Conservation (phyloP, 768 basidiomycete species). For the Naematelia encephala region DNA sequence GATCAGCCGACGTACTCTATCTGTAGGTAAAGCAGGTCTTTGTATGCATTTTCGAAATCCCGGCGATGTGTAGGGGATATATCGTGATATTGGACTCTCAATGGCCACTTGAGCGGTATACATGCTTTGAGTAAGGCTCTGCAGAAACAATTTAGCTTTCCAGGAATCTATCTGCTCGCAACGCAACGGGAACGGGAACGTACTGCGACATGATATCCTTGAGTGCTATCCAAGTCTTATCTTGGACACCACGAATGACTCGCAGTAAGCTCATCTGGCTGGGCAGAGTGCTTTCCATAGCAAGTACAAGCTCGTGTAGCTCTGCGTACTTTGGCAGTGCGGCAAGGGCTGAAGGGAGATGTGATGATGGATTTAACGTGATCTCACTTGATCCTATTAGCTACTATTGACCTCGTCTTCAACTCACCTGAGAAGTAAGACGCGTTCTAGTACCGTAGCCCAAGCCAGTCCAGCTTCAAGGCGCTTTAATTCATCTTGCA, state of each 20-base stretch:
- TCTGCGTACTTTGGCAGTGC: constrained; percentile 59
- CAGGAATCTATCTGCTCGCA: not conserved
- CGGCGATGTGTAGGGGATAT: constrained; percentile 58
- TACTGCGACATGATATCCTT: constrained; percentile 65
- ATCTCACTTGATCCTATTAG: constrained; percentile 50
- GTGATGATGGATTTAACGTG: constrained; percentile 53
- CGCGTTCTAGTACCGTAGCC: constrained; percentile 68
- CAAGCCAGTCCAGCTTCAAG: constrained; percentile 73
- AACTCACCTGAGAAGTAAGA: constrained; percentile 67
- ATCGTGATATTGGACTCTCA: constrained; percentile 63
- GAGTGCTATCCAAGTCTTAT: constrained; percentile 73
- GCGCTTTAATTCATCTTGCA: constrained; percentile 73
- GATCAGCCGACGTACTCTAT: constrained; percentile 59
- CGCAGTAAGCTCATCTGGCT: constrained; percentile 61
- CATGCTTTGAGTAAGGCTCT: constrained; percentile 65
- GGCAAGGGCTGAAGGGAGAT: constrained; percentile 50
- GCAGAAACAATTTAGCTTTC: constrained; percentile 2
- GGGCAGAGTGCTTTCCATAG: constrained; percentile 51
- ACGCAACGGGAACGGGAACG: constrained; percentile 37
- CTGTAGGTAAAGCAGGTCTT: constrained; percentile 73
- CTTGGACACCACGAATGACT: constrained; percentile 63
- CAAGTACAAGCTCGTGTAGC: constrained; percentile 62
- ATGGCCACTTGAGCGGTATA: constrained; percentile 83
- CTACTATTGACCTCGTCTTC: not conserved
- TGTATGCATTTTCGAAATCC: constrained; percentile 72